Percentiles rank a stretch among this genome's conserved stretches.
Evolutionary conservation across 208 protist species (phyloP).

Genomic region (Leishmania martiniquensis): DNA sequence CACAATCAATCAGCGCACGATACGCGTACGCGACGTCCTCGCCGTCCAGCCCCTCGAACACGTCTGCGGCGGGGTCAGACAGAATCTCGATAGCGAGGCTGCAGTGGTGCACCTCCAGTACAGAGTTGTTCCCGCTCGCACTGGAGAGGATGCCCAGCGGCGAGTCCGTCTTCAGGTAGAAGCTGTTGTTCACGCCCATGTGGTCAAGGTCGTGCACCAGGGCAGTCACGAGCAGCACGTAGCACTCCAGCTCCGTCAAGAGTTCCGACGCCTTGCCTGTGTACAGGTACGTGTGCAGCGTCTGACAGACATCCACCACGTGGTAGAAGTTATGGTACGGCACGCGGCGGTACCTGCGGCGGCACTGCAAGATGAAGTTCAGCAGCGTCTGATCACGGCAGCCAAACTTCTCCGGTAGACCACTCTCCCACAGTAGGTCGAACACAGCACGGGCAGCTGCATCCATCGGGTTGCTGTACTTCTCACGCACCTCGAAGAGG

Average conservation of each 20-base stretch:
- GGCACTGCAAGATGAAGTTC: constrained; percentile 83
- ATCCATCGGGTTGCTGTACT: constrained; percentile 43
- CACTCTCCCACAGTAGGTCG: constrained; percentile 56
- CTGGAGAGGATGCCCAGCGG: constrained; percentile 84
- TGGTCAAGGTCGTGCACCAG: constrained; percentile 88
- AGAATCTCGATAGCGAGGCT: constrained; percentile 89
- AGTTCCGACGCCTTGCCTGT: constrained; percentile 46
- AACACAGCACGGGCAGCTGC: constrained; percentile 54
- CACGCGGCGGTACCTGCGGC: constrained; percentile 80
- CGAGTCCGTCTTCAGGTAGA: constrained; percentile 89
- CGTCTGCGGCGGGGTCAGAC: constrained; percentile 67
- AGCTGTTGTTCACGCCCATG: constrained; percentile 93
- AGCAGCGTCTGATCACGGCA: constrained; percentile 71
- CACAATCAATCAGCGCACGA: constrained; percentile 77
- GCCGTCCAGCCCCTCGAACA: constrained; percentile 64
- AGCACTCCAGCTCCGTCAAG: constrained; percentile 80
- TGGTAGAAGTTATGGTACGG: constrained; percentile 92
- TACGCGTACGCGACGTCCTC: constrained; percentile 56
- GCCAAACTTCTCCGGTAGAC: constrained; percentile 77
- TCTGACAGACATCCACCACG: constrained; percentile 85
- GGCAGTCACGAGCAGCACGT: constrained; percentile 77
- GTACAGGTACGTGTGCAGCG: constrained; percentile 76
- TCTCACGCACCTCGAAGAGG: constrained; percentile 67
- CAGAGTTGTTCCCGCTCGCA: constrained; percentile 80
- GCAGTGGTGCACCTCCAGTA: constrained; percentile 91